A percentile compares a stretch with the other conserved stretches of the same genome.
Evolutionary conservation across 495 filamentous ascomycete species (phyloP).

Genomic region (Penicillium parvum): DNA sequence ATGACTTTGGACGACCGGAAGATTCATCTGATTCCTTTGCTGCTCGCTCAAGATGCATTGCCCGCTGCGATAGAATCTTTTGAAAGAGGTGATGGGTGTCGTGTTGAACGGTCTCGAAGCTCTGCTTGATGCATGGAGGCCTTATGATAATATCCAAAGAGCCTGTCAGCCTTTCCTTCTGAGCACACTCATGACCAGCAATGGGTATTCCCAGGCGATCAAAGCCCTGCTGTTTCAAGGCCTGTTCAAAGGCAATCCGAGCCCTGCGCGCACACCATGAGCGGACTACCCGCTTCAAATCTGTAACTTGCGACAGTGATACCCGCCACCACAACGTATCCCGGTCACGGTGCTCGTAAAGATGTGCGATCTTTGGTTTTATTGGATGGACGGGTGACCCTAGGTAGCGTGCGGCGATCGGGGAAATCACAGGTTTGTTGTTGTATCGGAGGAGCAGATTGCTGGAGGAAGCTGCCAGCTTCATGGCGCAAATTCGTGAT

Average conservation of each 20-base stretch:
- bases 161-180: constrained; percentile 17
- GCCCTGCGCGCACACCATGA: constrained; percentile 47
- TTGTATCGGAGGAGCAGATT: constrained; percentile 24
- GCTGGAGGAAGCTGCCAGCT: constrained; percentile 9
- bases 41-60: background rate
- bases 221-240: constrained; percentile 52
- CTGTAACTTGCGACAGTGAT: constrained; percentile 19
- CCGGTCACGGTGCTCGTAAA: constrained; percentile 29
- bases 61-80: constrained; percentile 8
- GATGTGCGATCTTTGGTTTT: constrained; percentile 35
- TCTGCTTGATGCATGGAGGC: constrained; percentile 6
- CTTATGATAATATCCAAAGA: constrained; percentile 25
- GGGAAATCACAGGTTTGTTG: constrained; percentile 17
- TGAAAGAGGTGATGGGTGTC: constrained; percentile 21
- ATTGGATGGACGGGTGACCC: constrained; percentile 23
- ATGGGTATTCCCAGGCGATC: constrained; percentile 46
- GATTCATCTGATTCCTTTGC: background rate
- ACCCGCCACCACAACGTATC: constrained; percentile 50
- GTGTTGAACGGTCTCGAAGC: constrained; percentile 21
- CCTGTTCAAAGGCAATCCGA: constrained; percentile 49
- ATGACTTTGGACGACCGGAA: background rate
- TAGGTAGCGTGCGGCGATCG: constrained; percentile 33
- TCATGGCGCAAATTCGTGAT: constrained; percentile 14
- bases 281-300: constrained; percentile 47
- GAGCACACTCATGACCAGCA: background rate